Evolutionary conservation across 2,329 filamentous ascomycete genomes (phyloP), one percentile per base, ranked within the genome.

Genomic region (Elsinoe perseae): DNA sequence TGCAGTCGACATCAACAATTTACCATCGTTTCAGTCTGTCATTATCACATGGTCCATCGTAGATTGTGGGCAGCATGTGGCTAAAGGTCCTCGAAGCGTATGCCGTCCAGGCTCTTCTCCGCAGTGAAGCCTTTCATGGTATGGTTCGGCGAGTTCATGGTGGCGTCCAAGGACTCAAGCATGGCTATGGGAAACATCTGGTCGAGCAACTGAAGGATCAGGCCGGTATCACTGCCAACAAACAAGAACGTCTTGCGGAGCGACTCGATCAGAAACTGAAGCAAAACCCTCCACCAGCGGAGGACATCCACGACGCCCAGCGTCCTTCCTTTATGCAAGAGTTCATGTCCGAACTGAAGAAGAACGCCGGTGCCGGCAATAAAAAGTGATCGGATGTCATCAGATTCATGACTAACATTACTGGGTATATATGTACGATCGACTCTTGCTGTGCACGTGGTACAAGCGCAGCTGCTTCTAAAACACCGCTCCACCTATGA

Each of bases 401-500:
- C 5, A 16, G 20, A 36, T 16, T 32, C 28, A 32, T 52, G 3
- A 25, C n/a, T n/a, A 38, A 21, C 28, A 36, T 38, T 38, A 52
- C 48, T 20, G 48, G 48, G 48, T 52, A 23, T 52, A 32, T 36
- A 52, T 38, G 16, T 25, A 38, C 14, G 3, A 25, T 20, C 16
- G n/a, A 43, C 16, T 8, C 38, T 43, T 18, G 16, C 38, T 43
- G 6, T 23, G 12, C 38, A 23, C 9, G 32, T 54, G 50, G 20
- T n/a, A 25, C 16, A 34, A 12, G 7, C 12, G 16, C 18, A 18
- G n/a, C 27, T 32, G 16, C 40, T 21, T n/a, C 56, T 50, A 78
- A 60, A 78, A 78, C 18, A 97, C 92, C 42, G 91, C 93, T n/a
- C 93, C 95, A 1, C 93, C 93, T 67, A 98, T 93, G 58, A 98